A percentile compares a stretch with the other conserved stretches of the same genome.
phyloP scores from a whole-genome alignment of 495 filamentous ascomycete species.

The Penicillium bovifimosum region DNA sequence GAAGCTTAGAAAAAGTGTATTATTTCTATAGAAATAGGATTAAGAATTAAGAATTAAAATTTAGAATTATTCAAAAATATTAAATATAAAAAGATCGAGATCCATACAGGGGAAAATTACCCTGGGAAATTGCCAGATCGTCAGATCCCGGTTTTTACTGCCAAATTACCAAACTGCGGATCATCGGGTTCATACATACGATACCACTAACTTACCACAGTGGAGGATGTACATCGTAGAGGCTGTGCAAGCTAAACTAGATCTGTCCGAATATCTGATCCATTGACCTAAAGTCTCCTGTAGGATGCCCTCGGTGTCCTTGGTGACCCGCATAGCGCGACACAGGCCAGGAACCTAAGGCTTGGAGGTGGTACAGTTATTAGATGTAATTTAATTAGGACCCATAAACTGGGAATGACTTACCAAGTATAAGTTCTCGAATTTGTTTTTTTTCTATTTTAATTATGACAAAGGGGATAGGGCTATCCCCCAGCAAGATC shows the following conservation, averaged over 20 bases:
- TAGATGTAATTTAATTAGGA: not conserved
- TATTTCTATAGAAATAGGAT: not conserved
- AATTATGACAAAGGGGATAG: too few species aligned
- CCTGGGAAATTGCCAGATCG: conserved; percentile 16
- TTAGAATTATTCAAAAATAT: conserved; percentile 5
- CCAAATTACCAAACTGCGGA: conserved; percentile 43
- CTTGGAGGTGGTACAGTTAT: not conserved
- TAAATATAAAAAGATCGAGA: conserved; percentile 24
- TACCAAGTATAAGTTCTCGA: too few species aligned
- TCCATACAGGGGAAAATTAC: conserved; percentile 34
- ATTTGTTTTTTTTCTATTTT: too few species aligned
- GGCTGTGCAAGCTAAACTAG: not conserved
- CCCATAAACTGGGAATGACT: too few species aligned
- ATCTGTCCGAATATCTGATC: too few species aligned
- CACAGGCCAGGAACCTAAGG: not conserved
- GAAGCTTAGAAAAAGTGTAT: conserved; percentile 7
- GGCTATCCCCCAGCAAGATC: conserved; percentile 10
- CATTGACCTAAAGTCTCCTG: not conserved
- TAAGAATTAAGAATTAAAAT: conserved; percentile 10
- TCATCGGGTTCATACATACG: conserved; percentile 34
- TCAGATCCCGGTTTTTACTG: conserved; percentile 21
- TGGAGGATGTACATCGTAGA: not conserved
- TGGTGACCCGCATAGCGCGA: too few species aligned
- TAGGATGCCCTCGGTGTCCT: not conserved
- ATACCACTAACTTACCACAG: conserved; percentile 11